Evolutionary conservation across 2,329 filamentous ascomycete species (phyloP), one percentile per base, ranked within the genome.

Genomic region (Epichloe coenophiala): DNA sequence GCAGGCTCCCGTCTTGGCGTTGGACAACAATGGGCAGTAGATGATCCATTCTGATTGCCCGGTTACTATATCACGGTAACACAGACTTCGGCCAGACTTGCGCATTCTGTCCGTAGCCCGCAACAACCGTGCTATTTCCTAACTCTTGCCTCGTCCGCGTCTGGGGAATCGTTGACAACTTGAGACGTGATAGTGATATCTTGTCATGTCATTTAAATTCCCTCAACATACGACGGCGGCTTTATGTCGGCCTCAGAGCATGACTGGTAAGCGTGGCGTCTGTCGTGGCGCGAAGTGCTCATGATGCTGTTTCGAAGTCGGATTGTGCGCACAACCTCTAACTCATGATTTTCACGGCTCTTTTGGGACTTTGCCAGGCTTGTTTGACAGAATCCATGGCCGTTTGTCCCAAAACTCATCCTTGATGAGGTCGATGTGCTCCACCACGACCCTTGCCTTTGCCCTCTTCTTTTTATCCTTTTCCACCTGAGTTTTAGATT

Each of bases 341-440:
- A 1, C 8, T 31, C 8, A 31, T 11, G 8, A 31, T 31, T 11
- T 31, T 31, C 27, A 74, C 49, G 69, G 70, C 63, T 80, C 75
- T 61, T 80, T 81, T n/a, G 81, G 81, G 58, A 83, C 71, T 60
- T 78, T 84, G 21, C 84, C 84, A 5, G 84, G 83, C 65, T 81
- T 85, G 56, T 84, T 84, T 1, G 83, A 86, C 49, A 90, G 63
- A 51, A 93, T 74, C 88, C 90, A 97, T 2, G 90, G 89, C 62
- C 90, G 76, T 59, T 76, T 77, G 56, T 88, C 77, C 93, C 93
- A 98, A 63, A 98, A 98, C 3, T 88, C 86, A 66, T 97, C 88
- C 60, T 86, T 89, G 68, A 98, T 97, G 60, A 98, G 86, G 68
- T 98, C 93, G 53, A 93, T 69, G 71, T 97, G 89, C 62, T 90